Evolutionary conservation across 2,329 filamentous ascomycete species (phyloP), one percentile per base, ranked within the genome.

Genomic region (Pestalotiopsis fici): DNA sequence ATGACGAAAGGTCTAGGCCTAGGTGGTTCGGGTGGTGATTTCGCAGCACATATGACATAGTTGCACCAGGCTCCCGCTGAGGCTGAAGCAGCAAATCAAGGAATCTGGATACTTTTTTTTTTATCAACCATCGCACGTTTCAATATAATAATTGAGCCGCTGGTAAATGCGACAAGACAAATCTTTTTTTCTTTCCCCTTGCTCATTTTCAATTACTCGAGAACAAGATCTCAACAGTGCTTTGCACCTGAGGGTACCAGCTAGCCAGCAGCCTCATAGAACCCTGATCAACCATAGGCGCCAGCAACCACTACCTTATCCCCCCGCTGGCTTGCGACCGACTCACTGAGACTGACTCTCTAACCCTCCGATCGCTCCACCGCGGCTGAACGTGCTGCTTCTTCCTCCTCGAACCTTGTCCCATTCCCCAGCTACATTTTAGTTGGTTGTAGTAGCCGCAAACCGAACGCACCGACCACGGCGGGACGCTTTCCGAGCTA

Each of bases 401-500:
- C 37, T 63, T 47, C 5, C 18, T 12, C 23, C 39, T 55, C 23
- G 21, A 55, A 65, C 63, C 63, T 50, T 59, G 50, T 39, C 21
- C 59, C 11, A 31, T 23, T 25, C 23, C 55, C 55, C 23, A 57
- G 18, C n/a, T 57, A 18, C 27, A 23, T 15, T n/a, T 23, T 21
- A 27, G 23, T 31, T 23, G 31, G 31, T 27, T n/a, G n/a, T n/a
- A 21, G 21, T 57, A 43, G 25, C 43, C 43, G 43, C 43, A 21
- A 64, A 28, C 56, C 28, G 31, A 35, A 65, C 63, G 63, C 63
- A 65, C 63, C 63, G 63, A 65, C 63, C 63, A 65, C 63, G 54
- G 54, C 57, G 57, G 57, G 57, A 60, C 27, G 28, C 57, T n/a
- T 60, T 57, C 55, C 43, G 27, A 64, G 25, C 47, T 56, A 56